Conservation (phyloP, 805 yeast genomes). For the Spathaspora hagerdaliae region DNA sequence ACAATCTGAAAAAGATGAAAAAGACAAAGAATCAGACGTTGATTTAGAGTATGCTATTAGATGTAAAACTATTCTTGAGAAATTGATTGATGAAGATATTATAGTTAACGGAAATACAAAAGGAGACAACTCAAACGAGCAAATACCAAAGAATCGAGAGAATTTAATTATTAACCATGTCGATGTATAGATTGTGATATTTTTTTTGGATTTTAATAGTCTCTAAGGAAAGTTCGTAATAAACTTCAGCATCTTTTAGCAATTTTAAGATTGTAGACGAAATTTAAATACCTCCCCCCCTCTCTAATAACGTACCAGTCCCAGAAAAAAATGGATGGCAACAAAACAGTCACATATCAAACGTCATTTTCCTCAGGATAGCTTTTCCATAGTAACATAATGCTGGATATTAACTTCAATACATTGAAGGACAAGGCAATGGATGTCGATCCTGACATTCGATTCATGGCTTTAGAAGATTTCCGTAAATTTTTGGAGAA, state of each 20-base stretch:
- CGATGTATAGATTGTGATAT: constrained; percentile 25
- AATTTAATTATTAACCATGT: constrained; percentile 41
- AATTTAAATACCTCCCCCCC: too few species aligned
- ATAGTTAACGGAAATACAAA: constrained; percentile 26
- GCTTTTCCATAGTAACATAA: constrained; percentile 1
- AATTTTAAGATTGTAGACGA: too few species aligned
- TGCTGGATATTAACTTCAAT: constrained; percentile 25
- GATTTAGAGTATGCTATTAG: constrained; percentile 39
- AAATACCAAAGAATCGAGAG: constrained; percentile 7
- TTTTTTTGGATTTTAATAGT: background rate
- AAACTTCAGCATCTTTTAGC: too few species aligned
- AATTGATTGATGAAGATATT: constrained; percentile 32
- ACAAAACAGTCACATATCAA: too few species aligned
- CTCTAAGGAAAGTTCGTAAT: background rate
- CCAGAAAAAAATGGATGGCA: too few species aligned
- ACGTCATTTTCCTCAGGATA: too few species aligned
- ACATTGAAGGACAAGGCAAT: constrained; percentile 41
- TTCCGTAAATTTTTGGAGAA: constrained; percentile 43
- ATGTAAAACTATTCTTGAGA: constrained; percentile 33
- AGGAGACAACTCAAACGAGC: constrained; percentile 15
- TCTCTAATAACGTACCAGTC: too few species aligned
- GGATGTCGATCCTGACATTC: constrained; percentile 74
- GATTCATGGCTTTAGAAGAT: constrained; percentile 84
- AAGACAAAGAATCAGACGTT: constrained; percentile 20
- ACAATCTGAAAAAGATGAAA: constrained; percentile 10